phyloP scores from a whole-genome alignment of 768 basidiomycete species.

The Baorangia bicolor region DNA sequence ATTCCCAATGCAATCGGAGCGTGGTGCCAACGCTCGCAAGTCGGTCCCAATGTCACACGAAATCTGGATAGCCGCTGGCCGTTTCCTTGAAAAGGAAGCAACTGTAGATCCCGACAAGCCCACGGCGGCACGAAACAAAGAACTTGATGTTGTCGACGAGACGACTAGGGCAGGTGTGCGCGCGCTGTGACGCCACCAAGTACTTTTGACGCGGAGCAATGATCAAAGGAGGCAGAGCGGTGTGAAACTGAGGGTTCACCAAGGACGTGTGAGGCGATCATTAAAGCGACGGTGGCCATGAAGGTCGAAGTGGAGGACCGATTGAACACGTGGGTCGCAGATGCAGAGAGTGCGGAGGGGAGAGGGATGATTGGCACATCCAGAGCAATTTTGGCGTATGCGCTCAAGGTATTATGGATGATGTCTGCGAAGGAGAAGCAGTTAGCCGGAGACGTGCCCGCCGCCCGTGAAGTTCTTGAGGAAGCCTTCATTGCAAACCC shows the following conservation, averaged over 20 bases:
- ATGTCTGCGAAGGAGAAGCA: constrained; percentile 99
- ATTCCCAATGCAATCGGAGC: no score
- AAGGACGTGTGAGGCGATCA: constrained; percentile 88
- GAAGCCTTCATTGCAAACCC: constrained; percentile 92
- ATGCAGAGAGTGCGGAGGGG: constrained; percentile 80
- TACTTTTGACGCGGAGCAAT: constrained; percentile 88
- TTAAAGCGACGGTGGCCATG: constrained; percentile 91
- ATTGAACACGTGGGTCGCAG: constrained; percentile 85
- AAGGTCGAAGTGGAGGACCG: constrained; percentile 95
- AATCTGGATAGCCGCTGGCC: constrained; percentile 97
- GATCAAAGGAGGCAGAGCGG: constrained; percentile 92
- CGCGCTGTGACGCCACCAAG: constrained; percentile 77
- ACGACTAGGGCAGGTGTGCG: constrained; percentile 85
- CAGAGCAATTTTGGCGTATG: constrained; percentile 86
- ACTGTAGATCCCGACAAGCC: constrained; percentile 44
- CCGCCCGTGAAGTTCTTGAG: constrained; percentile 87
- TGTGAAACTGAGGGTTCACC: constrained; percentile 86
- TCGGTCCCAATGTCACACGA: constrained; percentile 95
- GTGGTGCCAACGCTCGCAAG: constrained; percentile 90
- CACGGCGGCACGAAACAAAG: constrained; percentile 54
- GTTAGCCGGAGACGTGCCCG: constrained; percentile 83
- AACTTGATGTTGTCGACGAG: constrained; percentile 76
- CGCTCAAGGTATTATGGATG: constrained; percentile 93
- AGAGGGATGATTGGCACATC: constrained; percentile 79
- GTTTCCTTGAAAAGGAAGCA: constrained; percentile 86